phyloP scores from a whole-genome alignment of 768 basidiomycete species.

The Mrakia frigida region DNA sequence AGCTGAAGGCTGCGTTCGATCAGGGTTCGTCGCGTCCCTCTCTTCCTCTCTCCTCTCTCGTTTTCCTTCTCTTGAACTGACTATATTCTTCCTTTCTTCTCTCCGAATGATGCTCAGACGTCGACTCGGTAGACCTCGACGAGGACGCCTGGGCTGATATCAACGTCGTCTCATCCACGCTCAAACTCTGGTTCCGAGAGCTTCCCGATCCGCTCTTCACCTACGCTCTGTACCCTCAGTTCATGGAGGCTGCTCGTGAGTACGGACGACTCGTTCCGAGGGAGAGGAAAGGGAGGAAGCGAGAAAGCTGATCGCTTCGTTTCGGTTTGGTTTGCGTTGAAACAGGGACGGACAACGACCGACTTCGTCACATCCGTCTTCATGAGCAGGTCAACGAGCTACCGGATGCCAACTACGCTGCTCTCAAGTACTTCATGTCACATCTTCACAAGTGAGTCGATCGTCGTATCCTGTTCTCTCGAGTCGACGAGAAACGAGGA shows the following conservation, averaged over 20 bases:
- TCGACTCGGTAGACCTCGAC: constrained; percentile 81
- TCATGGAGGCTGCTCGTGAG: constrained; percentile 92
- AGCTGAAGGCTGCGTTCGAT: constrained; percentile 76
- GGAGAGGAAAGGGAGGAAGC: too few relatives aligned
- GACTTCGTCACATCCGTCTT: constrained; percentile 86
- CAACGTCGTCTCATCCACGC: constrained; percentile 87
- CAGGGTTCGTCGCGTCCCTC: constrained; percentile 56
- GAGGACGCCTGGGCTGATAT: constrained; percentile 91
- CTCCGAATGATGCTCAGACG: constrained; percentile 57
- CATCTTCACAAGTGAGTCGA: constrained; percentile 75
- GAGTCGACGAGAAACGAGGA: too few relatives aligned
- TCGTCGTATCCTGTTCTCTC: neutral
- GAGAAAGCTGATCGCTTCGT: neutral
- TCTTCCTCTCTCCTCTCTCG: neutral
- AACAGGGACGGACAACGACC: constrained; percentile 83
- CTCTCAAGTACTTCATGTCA: constrained; percentile 89
- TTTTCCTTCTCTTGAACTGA: neutral
- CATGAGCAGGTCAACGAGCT: constrained; percentile 97
- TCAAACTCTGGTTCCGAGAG: constrained; percentile 95
- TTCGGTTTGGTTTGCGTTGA: neutral
- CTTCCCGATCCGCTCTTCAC: constrained; percentile 91
- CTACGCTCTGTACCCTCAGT: constrained; percentile 73
- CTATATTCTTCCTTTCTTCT: neutral
- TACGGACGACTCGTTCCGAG: constrained; percentile 25
- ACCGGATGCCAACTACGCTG: constrained; percentile 97